Conservation (phyloP, 2,329 filamentous ascomycete species). For the Paradendryphiella salina region DNA sequence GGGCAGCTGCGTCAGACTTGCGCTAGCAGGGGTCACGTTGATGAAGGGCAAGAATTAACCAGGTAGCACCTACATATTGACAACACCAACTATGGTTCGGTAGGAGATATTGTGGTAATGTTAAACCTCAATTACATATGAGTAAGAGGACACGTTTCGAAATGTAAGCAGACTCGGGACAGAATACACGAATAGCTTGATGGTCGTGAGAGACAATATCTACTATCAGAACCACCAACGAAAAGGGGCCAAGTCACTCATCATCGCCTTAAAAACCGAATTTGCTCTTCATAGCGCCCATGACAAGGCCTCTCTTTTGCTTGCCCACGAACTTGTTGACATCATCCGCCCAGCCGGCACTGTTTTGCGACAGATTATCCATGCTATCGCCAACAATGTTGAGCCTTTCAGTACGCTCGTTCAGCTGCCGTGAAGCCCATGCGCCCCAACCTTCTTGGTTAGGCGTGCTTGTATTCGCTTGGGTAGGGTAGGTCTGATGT, state of each 20-base stretch:
- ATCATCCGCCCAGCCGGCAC: conserved; percentile 81
- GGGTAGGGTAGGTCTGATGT: conserved; percentile 28
- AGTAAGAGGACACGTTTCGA: no score
- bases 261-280: conserved; percentile 31
- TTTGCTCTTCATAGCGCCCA: conserved; percentile 58
- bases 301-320: conserved; percentile 83
- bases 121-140: no score
- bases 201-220: not conserved
- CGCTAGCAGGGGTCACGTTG: not conserved
- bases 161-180: no score
- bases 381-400: conserved; percentile 82
- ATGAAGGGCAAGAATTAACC: no score
- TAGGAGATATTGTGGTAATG: no score
- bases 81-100: no score
- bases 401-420: conserved; percentile 87
- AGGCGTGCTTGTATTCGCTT: conserved; percentile 1
- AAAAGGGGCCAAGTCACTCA: not conserved
- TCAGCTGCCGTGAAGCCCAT: conserved; percentile 83
- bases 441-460: conserved; percentile 64
- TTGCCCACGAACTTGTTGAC: conserved; percentile 82
- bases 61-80: no score
- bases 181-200: not conserved
- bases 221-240: not conserved
- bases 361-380: conserved; percentile 79
- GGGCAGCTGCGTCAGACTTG: no score